phyloP scores from a whole-genome alignment of 2,329 filamentous ascomycete genomes.

The Penicillium rolfsii region DNA sequence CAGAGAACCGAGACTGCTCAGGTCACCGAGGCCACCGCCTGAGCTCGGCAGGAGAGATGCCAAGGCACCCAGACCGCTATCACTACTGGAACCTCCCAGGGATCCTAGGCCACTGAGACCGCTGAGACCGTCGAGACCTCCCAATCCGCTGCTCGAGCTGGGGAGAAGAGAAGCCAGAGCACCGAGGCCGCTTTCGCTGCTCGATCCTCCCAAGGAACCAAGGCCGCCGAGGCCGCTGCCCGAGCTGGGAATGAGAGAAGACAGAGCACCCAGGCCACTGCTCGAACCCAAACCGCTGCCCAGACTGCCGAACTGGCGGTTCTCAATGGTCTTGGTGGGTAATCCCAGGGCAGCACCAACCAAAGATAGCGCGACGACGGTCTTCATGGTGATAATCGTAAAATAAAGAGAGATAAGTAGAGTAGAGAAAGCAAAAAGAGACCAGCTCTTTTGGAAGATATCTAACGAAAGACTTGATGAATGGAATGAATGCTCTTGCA shows the following conservation, averaged over 20 bases:
- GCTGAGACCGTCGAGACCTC: not conserved
- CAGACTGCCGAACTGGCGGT: slow-evolving; percentile 24
- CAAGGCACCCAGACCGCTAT: slow-evolving; percentile 18
- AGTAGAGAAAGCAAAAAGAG: slow-evolving; percentile 15
- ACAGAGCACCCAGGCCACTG: slow-evolving; percentile 14
- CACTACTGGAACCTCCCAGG: not conserved
- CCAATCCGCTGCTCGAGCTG: not conserved
- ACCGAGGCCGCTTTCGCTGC: slow-evolving; percentile 15
- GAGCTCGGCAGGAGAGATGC: slow-evolving; percentile 17
- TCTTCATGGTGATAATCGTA: slow-evolving; percentile 27
- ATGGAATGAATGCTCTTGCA: not conserved
- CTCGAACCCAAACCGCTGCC: slow-evolving; percentile 17
- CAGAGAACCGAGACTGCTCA: not conserved
- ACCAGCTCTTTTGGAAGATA: slow-evolving; percentile 25
- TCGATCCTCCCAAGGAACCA: slow-evolving; percentile 3
- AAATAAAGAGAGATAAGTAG: not conserved
- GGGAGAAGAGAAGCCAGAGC: slow-evolving; percentile 19
- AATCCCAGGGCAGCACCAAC: slow-evolving; percentile 29
- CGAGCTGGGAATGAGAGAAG: slow-evolving; percentile 6
- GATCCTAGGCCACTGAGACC: not conserved
- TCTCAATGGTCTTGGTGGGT: slow-evolving; percentile 31
- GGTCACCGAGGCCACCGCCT: slow-evolving; percentile 2
- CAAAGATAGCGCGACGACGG: slow-evolving; percentile 26
- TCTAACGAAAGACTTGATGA: not conserved
- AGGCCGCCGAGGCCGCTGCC: slow-evolving; percentile 1